These are phyloP conservation scores for Larix sibirica DNA, from an alignment of 83 land plant genomes.

Conservation along the genomic window DNA sequence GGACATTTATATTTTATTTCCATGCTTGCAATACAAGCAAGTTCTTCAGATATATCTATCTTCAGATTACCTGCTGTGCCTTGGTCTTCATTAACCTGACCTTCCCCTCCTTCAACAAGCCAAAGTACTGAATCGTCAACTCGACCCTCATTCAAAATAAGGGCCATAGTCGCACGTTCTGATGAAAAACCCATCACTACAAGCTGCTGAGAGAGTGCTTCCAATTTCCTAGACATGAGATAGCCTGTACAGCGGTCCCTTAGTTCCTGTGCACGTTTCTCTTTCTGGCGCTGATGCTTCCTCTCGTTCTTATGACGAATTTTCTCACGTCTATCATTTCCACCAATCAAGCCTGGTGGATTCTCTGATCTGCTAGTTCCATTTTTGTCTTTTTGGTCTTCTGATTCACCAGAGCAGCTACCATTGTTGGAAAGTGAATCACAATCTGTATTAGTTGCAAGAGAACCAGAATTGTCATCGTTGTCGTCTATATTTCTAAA, in stretches of 20 bases:
- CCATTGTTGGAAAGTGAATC: constrained; percentile 81
- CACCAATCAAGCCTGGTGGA: constrained; percentile 52
- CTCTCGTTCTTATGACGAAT: constrained; percentile 83
- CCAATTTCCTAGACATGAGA: constrained; percentile 89
- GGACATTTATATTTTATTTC: constrained; percentile 57
- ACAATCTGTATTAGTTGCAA: constrained; percentile 48
- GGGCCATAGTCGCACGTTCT: constrained; percentile 88
- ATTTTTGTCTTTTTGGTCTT: constrained; percentile 77
- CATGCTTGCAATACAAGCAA: constrained; percentile 64
- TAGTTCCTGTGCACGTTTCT: constrained; percentile 87
- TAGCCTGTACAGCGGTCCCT: constrained; percentile 74
- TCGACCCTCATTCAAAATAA: constrained; percentile 83
- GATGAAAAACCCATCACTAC: constrained; percentile 87
- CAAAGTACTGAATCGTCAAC: constrained; percentile 81
- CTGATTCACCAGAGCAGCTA: constrained; percentile 92
- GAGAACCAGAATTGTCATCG: constrained; percentile 53
- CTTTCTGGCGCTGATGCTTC: constrained; percentile 95
- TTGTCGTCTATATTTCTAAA: constrained; percentile 60
- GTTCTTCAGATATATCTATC: constrained; percentile 83
- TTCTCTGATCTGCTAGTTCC: constrained; percentile 28
- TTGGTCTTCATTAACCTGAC: constrained; percentile 17
- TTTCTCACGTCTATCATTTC: constrained; percentile 81
- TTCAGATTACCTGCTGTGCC: constrained; percentile 53
- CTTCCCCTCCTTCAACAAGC: constrained; percentile 77
- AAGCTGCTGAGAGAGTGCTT: constrained; percentile 76